These are phyloP conservation scores for Agrostemma githago DNA, from an alignment of 148 eudicot species.

Conservation along the genomic window DNA sequence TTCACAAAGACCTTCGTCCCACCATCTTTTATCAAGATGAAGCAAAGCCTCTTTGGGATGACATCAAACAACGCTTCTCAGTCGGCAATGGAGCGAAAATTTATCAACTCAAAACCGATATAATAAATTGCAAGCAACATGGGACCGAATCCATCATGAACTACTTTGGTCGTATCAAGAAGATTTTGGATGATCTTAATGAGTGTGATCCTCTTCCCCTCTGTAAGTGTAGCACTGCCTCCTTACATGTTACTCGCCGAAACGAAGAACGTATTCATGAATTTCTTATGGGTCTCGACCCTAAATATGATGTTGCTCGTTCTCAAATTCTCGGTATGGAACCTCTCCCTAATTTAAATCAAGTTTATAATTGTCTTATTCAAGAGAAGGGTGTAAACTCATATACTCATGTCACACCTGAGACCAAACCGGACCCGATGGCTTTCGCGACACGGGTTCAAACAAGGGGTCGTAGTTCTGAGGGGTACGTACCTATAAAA, in stretches of 20 bases:
- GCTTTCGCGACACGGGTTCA: neutral
- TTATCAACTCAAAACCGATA: neutral
- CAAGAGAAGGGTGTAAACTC: neutral
- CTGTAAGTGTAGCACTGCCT: neutral
- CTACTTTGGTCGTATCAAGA: neutral
- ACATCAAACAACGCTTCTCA: neutral
- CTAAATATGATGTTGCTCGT: neutral
- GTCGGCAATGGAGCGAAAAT: neutral
- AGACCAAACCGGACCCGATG: neutral
- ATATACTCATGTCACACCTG: neutral
- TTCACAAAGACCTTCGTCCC: too few relatives aligned
- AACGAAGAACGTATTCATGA: neutral
- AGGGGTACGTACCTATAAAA: too few relatives aligned
- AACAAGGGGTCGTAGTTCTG: neutral
- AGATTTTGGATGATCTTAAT: neutral
- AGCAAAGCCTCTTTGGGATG: neutral
- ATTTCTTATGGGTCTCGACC: neutral
- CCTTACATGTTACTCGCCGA: neutral
- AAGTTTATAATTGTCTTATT: neutral
- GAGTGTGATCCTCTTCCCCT: neutral
- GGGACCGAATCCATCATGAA: neutral
- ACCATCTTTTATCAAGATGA: too few relatives aligned
- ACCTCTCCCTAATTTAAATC: neutral
- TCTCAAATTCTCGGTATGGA: neutral
- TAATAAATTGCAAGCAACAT: neutral